phyloP scores from a whole-genome alignment of 768 basidiomycete species.

The Leccinum fibrillosum region DNA sequence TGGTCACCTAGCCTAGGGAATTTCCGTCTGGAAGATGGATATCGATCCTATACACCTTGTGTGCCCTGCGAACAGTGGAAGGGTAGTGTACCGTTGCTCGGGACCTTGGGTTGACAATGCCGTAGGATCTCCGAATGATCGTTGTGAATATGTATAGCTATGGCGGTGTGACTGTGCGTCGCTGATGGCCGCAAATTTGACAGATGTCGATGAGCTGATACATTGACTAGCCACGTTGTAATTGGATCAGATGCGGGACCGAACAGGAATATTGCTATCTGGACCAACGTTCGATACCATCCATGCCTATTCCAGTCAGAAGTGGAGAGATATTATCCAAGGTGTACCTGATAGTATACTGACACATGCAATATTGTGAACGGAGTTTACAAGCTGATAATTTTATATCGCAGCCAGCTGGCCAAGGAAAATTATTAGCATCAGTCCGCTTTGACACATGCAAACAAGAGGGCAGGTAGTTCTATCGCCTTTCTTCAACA shows the following conservation, averaged over 20 bases:
- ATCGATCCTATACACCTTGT: not conserved
- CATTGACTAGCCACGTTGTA: not conserved
- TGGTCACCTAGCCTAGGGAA: not conserved
- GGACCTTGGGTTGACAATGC: not conserved
- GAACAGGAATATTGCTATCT: not conserved
- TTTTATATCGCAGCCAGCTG: not conserved
- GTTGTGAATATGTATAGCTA: not conserved
- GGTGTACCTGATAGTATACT: not conserved
- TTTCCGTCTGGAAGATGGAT: not conserved
- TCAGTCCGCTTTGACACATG: no score
- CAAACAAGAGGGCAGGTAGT: not conserved
- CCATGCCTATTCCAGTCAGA: not conserved
- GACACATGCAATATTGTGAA: not conserved
- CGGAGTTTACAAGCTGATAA: not conserved
- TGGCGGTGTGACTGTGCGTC: not conserved
- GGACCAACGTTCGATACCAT: not conserved
- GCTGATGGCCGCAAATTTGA: not conserved
- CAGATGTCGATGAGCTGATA: not conserved
- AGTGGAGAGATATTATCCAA: not conserved
- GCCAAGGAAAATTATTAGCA: not conserved
- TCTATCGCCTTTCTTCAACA: not conserved
- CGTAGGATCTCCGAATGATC: not conserved
- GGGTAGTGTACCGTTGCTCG: not conserved
- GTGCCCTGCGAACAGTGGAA: conserved; percentile 5
- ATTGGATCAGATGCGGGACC: not conserved